These are phyloP conservation scores for Cystofilobasidium ferigula DNA, from an alignment of 768 basidiomycete species.

Conservation along the genomic window DNA sequence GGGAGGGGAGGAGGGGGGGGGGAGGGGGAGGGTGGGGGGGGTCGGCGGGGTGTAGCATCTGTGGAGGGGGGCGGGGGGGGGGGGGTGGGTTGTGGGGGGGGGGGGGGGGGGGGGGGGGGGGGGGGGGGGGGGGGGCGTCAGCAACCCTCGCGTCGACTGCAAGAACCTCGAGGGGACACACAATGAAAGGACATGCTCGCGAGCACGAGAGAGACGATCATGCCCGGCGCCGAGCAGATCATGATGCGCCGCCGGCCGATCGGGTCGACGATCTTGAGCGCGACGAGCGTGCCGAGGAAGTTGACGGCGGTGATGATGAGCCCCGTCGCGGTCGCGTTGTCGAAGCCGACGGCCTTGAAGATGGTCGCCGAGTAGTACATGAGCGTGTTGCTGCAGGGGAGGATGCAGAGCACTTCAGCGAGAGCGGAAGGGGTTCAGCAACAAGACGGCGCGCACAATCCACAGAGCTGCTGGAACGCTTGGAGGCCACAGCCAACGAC, in stretches of 20 bases:
- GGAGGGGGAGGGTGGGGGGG: neutral
- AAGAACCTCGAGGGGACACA: too few relatives aligned
- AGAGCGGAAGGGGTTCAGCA: slow-evolving; percentile 30
- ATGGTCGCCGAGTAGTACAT: slow-evolving; percentile 54
- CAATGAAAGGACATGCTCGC: slow-evolving; percentile 58
- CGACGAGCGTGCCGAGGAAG: slow-evolving; percentile 65
- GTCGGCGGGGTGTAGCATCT: too few relatives aligned
- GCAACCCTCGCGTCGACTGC: too few relatives aligned
- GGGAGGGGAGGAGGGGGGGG: too few relatives aligned
- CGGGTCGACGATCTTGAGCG: slow-evolving; percentile 55
- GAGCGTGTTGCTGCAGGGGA: slow-evolving; percentile 49
- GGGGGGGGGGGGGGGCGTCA: too few relatives aligned
- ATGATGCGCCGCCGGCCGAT: slow-evolving; percentile 61
- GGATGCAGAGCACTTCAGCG: neutral
- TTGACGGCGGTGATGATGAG: slow-evolving; percentile 68
- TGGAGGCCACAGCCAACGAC: slow-evolving; percentile 71
- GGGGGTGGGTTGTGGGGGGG: too few relatives aligned
- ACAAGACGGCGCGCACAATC: slow-evolving; percentile 40
- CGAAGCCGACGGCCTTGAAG: slow-evolving; percentile 68
- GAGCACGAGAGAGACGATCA: slow-evolving; percentile 56
- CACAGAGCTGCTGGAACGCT: slow-evolving; percentile 71
- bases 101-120: too few relatives aligned
- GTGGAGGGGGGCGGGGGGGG: too few relatives aligned
- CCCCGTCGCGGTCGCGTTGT: slow-evolving; percentile 70
- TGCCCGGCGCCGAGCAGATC: slow-evolving; percentile 59